Evolutionary conservation across 495 filamentous ascomycete genomes (phyloP), one percentile per base, ranked within the genome.

Genomic region (Hypoxylon rickii): DNA sequence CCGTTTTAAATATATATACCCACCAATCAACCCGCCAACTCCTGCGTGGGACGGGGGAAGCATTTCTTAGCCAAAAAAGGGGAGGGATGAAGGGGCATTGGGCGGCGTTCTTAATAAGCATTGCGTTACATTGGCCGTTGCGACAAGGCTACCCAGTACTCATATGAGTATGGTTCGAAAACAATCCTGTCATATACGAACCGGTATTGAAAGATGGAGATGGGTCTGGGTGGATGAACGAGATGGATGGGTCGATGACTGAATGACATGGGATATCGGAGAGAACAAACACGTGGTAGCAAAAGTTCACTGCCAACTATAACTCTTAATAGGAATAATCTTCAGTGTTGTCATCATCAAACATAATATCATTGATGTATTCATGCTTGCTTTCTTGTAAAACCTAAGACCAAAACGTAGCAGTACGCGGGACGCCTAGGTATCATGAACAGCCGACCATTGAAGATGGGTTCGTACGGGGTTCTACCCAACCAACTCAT

Each of bases 101-200:
- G 53, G 48, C 47, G 59, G 59, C 59, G 53, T 63, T 63, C 18
- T 3, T 3, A 46, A 49, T 61, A 61, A 63, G 59, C 59, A 50
- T 54, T 45, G 44, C 44, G 53, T 57, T 63, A 58, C 59, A 63
- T 63, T 29, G 50, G 47, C 38, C 58, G 41, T 19, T 61, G 58
- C 41, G 37, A 56, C 46, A 16, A 50, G 45, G 45, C 39, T 29
- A 22, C 44, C 44, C 31, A 39, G 32, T 29, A 22, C 44, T 38
- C 31, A 57, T 57, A 36, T 20, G 32, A 50, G 45, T 18, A 38
- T 21, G 13, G 3, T 31, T 20, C 32, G 24, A 20, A 19, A 29
- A 10, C 24, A 37, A 15, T 19, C 29, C 26, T 55, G n/a, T 48
- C 16, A 34, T 42, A 13, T 37, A 43, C 21, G 50, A 50, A 41